Base-by-base conservation (phyloP, 495 filamentous ascomycete genomes). In the Tuber brumale region DNA sequence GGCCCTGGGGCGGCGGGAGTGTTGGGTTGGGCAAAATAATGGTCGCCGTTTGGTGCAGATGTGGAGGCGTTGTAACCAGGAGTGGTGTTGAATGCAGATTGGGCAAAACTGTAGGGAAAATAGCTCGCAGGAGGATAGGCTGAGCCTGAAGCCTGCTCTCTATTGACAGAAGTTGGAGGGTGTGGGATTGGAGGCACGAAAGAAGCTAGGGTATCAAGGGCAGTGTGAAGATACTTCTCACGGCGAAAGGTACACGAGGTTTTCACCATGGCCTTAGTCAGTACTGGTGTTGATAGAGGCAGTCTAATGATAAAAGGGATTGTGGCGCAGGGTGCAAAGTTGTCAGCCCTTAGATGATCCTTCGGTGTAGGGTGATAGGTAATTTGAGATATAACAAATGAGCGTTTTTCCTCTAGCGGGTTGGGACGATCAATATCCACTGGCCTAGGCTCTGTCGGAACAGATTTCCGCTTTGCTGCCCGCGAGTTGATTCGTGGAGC, bases 291-390 rank as follows among this genome's bases (percentile, higher is more conserved):
- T 23, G 70, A 72, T 18, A 45, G n/a, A 23, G 78, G 78, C 3
- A 80, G 76, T 69, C 78, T 71, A 18, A 80, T 80, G 42, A 80
- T 80, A 39, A 80, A 80, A 23, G 78, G 78, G 51, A 80, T 80
- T 27, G 78, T 80, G 9, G 78, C 78, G 41, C 78, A 80, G 16
- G 76, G 78, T 21, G 78, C 78, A 73, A 80, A 80, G 42, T 80
- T 80, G 42, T 80, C 78, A 14, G 78, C 78, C 23, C 78, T 73
- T 31, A 80, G 76, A 46, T 80, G 78, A 35, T 80, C 78, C 23
- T 80, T 80, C 35, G 78, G 78, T 14, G 77, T 75, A 35, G 78
- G 78, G 21, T 80, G 78, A 14, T 80, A 80, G 19, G 78, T 80
- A 44, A 77, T 71, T 39, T 80, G 78, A 1, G 78, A 80, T 76